Evolutionary conservation across 2,329 filamentous ascomycete species (phyloP), one percentile per base, ranked within the genome.

Genomic region (Sarocladium kiliense): DNA sequence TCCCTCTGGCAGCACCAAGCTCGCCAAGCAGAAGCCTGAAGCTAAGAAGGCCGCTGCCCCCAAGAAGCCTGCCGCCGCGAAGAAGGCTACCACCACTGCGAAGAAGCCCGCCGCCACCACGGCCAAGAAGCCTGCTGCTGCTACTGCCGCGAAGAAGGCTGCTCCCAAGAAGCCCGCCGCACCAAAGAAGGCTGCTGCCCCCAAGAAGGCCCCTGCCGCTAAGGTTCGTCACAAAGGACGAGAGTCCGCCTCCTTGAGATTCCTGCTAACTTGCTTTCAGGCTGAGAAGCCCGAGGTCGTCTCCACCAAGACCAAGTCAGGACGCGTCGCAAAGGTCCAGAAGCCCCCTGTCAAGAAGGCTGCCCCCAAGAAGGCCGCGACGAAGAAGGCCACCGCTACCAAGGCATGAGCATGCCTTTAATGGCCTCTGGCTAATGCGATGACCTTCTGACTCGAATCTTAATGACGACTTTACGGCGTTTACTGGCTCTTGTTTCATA

Each of bases 1-100:
- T 66, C 81, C 90, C 58, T 96, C 91, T 60, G 91, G 91, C 58
- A 88, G 90, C 63, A 91, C 94, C 74, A 96, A 96, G 87, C 86
- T 96, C 58, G 88, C 87, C 58, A 93, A 93, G 85, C 44, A 49
- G 44, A 72, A 78, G 62, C 64, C 67, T 21, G 70, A 72, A 62
- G 63, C 70, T 54, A 74, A 74, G 69, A 68, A 68, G 61, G 63
- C 49, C 19, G 49, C 30, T 32, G 49, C 49, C 27, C 49, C 62
- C 58, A 66, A 66, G 63, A 70, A 70, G 65, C 61, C 64, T 45
- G 67, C 61, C 39, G 64, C 63, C 41, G 58, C 65, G 49, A 66
- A 66, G 64, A 67, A 68, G 63, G 60, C 61, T 55, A 57, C 60
- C 49, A 65, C 68, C 58, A 62, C 74, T 62, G 66, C 68, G 60